Evolutionary conservation across 306 rosid genomes (phyloP), one percentile per base, ranked within the genome.

Genomic region (Astragalus membranaceus): DNA sequence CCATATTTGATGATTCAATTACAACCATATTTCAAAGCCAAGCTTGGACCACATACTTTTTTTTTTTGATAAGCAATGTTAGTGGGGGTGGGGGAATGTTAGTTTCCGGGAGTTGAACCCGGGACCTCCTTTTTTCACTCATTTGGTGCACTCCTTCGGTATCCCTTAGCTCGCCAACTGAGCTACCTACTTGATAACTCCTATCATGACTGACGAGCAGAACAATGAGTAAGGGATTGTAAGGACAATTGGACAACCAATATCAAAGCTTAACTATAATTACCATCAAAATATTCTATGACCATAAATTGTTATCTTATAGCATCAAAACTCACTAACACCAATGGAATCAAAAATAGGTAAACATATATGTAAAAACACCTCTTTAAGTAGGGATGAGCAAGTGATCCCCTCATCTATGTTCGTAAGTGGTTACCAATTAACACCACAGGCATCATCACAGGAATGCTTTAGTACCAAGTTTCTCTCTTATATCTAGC

Each of bases 181-280:
- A n/a, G n/a, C n/a, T n/a, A n/a, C n/a, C n/a, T n/a, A n/a, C 58
- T 66, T 17, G 42, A 75, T 35, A 20, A 55, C 77, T 73, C 13
- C 8, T 41, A 37, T 30, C 36, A 29, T 41, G 47, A 74, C 47
- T 10, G 58, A 8, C 54, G 2, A 35, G 20, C 16, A 53, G 30
- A 64, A 42, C 11, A 65, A 50, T 9, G 15, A 8, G 52, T 35
- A 60, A 13, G 3, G 56, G 41, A 67, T 17, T 75, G 3, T 23
- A 16, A 13, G 30, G 52, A 36, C 26, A 47, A 5, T 36, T 20
- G 62, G 11, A 44, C 36, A 70, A 8, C 44, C 55, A 14, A 54
- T 33, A 69, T 50, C 10, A 50, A 62, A 52, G 39, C 46, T 32
- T 41, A 51, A 52, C 23, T 47, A 39, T 5, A 60, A 58, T 14